Conservation (phyloP, 2,329 filamentous ascomycete genomes). For the Colletotrichum coccodes region DNA sequence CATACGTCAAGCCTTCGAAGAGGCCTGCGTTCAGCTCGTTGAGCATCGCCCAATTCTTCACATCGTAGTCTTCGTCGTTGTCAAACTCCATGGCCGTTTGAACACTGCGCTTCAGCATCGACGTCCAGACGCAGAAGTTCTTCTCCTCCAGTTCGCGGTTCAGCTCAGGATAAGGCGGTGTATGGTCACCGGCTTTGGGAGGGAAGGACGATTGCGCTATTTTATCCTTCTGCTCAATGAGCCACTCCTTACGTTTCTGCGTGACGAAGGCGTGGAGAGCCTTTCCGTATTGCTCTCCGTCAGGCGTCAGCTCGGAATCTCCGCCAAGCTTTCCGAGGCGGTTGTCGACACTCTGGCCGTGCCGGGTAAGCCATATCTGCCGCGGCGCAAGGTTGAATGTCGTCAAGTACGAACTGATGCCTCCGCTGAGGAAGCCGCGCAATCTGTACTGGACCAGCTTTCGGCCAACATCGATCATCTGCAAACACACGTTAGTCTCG, state of each 20-base stretch:
- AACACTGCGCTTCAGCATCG: conserved; percentile 91
- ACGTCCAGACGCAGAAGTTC: conserved; percentile 98
- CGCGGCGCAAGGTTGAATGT: conserved; percentile 97
- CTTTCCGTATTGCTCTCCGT: conserved; percentile 81
- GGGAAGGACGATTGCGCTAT: conserved; percentile 83
- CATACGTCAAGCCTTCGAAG: conserved; percentile 96
- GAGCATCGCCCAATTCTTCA: conserved; percentile 98
- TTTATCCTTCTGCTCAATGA: conserved; percentile 83
- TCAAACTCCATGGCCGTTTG: conserved; percentile 92
- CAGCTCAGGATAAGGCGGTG: conserved; percentile 92
- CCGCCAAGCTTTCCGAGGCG: conserved; percentile 89
- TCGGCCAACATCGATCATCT: conserved; percentile 96
- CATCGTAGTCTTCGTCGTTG: conserved; percentile 91
- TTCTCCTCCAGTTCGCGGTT: conserved; percentile 78
- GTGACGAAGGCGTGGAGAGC: conserved; percentile 88
- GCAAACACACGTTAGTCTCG: conserved; percentile 39
- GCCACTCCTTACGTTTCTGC: conserved; percentile 82
- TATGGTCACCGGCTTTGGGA: conserved; percentile 90
- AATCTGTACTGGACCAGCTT: conserved; percentile 93
- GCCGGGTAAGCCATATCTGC: conserved; percentile 98
- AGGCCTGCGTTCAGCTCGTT: conserved; percentile 94
- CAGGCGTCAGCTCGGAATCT: conserved; percentile 84
- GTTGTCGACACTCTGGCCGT: conserved; percentile 93
- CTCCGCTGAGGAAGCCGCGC: conserved; percentile 89
- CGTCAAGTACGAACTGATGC: conserved; percentile 92